Evolutionary conservation across 306 rosid species (phyloP), one percentile per base, ranked within the genome.

Genomic region (Lagenaria siceraria): DNA sequence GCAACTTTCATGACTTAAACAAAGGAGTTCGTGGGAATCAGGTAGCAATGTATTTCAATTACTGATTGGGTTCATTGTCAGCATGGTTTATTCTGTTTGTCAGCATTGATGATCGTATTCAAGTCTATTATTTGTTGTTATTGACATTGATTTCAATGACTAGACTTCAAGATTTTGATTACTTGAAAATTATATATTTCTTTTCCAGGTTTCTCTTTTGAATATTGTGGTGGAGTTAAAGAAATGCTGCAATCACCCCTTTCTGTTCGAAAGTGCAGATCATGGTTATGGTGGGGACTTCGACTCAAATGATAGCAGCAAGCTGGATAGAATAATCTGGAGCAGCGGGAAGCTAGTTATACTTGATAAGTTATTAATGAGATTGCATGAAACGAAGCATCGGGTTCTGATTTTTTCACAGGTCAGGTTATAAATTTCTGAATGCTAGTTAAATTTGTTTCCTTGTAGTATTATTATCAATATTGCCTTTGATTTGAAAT

Each of bases 21-120:
- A 96, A 92, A 88, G 99, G 99, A 81, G 99, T 96, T 84, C 99
- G 99, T 69, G 99, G 99, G 81, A 96, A 96, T 89, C 99, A 96
- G 99, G 99, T 95, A 51, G 73, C 81, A 58, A 75, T 66, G 38
- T 60, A 35, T 66, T 55, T 53, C 64, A 21, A 10, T 35, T 71
- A 4, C 62, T n/a, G 43, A 15, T 53, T 38, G 53, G 54, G 55
- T 61, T 29, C 31, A 61, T 29, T 29, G 42, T 61, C 22, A 14
- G 66, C 31, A 64, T 64, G 49, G 17, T 31, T 70, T 36, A 75
- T 55, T 49, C 3, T 63, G 31, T 49, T 40, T 40, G 74, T 40
- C 35, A 13, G 54, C 21, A 68, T 40, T 15, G 6, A 12, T 21
- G 7, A 27, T n/a, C n/a, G n/a, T 42, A 40, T 76, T 76, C 70